Evolutionary conservation across 2,329 filamentous ascomycete species (phyloP), one percentile per base, ranked within the genome.

Genomic region (Clonostachys rosea): DNA sequence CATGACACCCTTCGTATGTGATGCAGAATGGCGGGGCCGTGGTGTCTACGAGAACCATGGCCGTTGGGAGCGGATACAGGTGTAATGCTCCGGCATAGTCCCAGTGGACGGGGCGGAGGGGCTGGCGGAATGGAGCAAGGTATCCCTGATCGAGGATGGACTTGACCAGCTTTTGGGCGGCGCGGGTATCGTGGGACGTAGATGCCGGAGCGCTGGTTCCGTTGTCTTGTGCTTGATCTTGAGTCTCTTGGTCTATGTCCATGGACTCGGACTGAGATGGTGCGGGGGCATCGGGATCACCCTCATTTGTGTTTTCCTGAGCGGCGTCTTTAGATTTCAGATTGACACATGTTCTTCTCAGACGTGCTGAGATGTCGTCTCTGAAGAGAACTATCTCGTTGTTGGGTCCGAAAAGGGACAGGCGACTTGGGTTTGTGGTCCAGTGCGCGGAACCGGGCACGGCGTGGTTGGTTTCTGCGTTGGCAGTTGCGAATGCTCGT

Each of bases 1-100:
- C 91, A 69, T 94, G 89, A 60, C 94, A 97, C 0, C 91, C 92
- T 66, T 96, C 92, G 60, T 97, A 97, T 13, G 89, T 95, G 53
- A 96, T 74, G 46, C 86, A 87, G 59, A 96, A 99, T 0, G 90
- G 78, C 13, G 88, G 84, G 10, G 86, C 84, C 40, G 91, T 89
- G 0, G 86, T 75, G 67, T 99, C 94, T 3, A 90, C 85, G 5
- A 99, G 69, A 14, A 95, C 81, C 59, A 97, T 73, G 1, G 88
- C 83, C 17, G 89, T 92, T 3, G 94, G 94, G 30, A 97, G 68
- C 9, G 92, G 94, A 63, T 96, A 97, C 18, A 99, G 70, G 47
- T 89, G 86, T 53, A 97, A 66, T 4, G 87, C 73, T 6, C 81
- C 76, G 0, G 84, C 84, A 63, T 87, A 89, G 65, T 96, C 92